A percentile compares a stretch with the other conserved stretches of the same genome.
Conservation (phyloP, 345 rosid species). For the Rhodamnia argentea region DNA sequence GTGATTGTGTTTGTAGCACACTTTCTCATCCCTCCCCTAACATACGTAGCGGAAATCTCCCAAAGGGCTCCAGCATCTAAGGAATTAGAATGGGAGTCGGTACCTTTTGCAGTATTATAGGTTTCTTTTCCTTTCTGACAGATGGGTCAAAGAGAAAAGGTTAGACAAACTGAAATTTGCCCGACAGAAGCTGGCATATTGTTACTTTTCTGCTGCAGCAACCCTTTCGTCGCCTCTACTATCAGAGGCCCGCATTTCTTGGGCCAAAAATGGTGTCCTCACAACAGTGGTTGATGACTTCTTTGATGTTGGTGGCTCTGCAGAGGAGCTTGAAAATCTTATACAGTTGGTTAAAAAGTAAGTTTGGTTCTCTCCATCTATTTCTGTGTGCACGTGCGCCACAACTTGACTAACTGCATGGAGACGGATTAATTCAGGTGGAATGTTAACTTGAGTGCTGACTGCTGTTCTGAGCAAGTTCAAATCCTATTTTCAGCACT, state of each 20-base stretch:
- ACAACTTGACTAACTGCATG: neutral
- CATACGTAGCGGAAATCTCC: neutral
- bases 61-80: neutral
- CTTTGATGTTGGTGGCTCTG: constrained; percentile 79
- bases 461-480: constrained; percentile 64
- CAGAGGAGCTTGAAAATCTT: constrained; percentile 61
- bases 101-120: neutral
- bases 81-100: too few species aligned
- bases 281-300: constrained; percentile 86
- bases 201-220: constrained; percentile 82
- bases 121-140: constrained; percentile 7
- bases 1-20: neutral
- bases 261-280: constrained; percentile 90
- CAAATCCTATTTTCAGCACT: constrained; percentile 69
- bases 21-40: neutral
- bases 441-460: constrained; percentile 34
- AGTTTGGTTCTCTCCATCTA: neutral
- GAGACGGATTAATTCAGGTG: constrained; percentile 31
- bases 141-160: constrained; percentile 58
- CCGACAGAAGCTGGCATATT: constrained; percentile 65
- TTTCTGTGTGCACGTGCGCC: neutral
- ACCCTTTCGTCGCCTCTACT: constrained; percentile 49
- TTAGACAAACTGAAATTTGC: constrained; percentile 74
- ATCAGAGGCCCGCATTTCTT: constrained; percentile 76
- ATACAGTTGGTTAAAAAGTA: constrained; percentile 59